These are phyloP conservation scores for Talaromyces sp. DNA, from an alignment of 2,329 filamentous ascomycete species.

Conservation along the genomic window DNA sequence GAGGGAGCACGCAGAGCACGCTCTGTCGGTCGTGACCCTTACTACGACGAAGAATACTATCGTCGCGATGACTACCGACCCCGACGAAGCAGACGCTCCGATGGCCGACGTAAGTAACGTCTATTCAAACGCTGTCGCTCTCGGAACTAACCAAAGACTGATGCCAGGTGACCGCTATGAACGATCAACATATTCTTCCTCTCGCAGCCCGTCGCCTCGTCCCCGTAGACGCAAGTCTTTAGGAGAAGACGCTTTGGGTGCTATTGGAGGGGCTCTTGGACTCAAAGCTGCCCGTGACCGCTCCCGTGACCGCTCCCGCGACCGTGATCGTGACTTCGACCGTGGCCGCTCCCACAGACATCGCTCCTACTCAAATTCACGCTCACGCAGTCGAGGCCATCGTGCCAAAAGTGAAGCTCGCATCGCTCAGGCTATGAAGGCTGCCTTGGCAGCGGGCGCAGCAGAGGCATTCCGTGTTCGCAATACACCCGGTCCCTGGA, in stretches of 20 bases:
- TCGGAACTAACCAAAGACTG: background rate
- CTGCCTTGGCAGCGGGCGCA: conserved; percentile 81
- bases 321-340: conserved; percentile 28
- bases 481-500: conserved; percentile 84
- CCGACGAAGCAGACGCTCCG: conserved; percentile 42
- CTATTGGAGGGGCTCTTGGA: conserved; percentile 51
- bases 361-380: conserved; percentile 49
- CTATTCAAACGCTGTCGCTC: background rate
- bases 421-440: conserved; percentile 82
- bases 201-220: conserved; percentile 37
- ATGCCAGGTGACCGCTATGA: conserved; percentile 27
- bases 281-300: conserved; percentile 42
- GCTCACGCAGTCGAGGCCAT: conserved; percentile 49
- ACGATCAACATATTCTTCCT: conserved; percentile 31
- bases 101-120: conserved; percentile 34
- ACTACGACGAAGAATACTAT: conserved; percentile 32
- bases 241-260: conserved; percentile 49
- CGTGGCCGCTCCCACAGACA: conserved; percentile 41
- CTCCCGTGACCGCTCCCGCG: conserved; percentile 25
- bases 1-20: conserved; percentile 35
- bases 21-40: conserved; percentile 29
- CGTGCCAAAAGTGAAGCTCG: conserved; percentile 53
- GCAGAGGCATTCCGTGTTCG: conserved; percentile 87
- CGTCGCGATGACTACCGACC: conserved; percentile 38
- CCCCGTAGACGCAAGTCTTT: conserved; percentile 43